These are phyloP conservation scores for Helicostylum pulchrum DNA, from an alignment of 192 early-diverging fungal genomes.

Conservation along the genomic window DNA sequence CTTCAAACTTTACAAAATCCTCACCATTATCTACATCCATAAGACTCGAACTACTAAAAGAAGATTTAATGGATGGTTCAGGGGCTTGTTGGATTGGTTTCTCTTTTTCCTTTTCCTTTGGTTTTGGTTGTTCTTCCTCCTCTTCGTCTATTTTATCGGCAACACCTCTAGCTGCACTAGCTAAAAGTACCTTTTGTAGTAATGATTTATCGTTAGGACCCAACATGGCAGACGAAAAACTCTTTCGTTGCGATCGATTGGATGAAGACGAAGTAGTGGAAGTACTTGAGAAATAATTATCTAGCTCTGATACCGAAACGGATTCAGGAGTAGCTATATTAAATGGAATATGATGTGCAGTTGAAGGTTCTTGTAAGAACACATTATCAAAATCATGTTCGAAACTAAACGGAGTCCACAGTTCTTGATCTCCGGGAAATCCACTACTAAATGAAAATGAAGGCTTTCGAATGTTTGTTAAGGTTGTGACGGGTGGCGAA, in stretches of 20 bases:
- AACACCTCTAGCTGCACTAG: slow-evolving; percentile 21
- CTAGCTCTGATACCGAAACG: slow-evolving; percentile 36
- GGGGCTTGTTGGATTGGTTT: background rate
- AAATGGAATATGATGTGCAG: slow-evolving; percentile 13
- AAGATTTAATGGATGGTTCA: background rate
- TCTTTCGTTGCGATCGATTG: slow-evolving; percentile 10
- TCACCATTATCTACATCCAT: slow-evolving; percentile 16
- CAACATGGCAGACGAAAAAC: background rate
- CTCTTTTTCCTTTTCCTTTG: slow-evolving; percentile 1
- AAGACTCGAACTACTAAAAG: background rate
- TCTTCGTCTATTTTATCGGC: slow-evolving; percentile 11
- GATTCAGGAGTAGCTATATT: slow-evolving; percentile 39
- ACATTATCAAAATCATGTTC: slow-evolving; percentile 40
- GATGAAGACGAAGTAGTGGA: background rate
- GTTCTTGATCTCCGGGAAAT: slow-evolving; percentile 19
- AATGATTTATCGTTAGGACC: slow-evolving; percentile 23
- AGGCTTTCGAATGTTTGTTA: slow-evolving; percentile 1
- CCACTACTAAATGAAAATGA: slow-evolving; percentile 14
- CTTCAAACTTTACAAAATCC: slow-evolving; percentile 32
- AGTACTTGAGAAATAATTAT: slow-evolving; percentile 28
- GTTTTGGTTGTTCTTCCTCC: slow-evolving; percentile 25
- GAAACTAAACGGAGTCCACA: slow-evolving; percentile 36
- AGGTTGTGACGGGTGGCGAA: background rate
- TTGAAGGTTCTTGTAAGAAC: slow-evolving; percentile 18
- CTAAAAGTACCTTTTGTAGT: slow-evolving; percentile 30